phyloP scores from a whole-genome alignment of 306 rosid species.

The Quercus ilex region DNA sequence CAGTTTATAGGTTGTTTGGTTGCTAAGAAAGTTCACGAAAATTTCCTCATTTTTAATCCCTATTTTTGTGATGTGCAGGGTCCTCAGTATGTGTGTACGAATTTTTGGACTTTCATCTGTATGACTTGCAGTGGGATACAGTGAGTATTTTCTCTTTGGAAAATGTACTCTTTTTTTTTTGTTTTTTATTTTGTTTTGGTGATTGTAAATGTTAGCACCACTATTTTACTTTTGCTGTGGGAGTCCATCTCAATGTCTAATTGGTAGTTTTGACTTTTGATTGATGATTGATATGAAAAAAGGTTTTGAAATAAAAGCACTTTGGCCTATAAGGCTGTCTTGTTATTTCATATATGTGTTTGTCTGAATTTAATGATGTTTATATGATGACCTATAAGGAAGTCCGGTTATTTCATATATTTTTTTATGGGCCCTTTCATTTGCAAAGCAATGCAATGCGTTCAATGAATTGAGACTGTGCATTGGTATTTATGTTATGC shows the following conservation, averaged over 20 bases:
- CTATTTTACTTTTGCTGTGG: too few species aligned
- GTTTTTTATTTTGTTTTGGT: not conserved
- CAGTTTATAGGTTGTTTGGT: not conserved
- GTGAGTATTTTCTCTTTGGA: constrained; percentile 44
- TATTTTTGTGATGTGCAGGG: constrained; percentile 46
- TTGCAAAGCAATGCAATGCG: not conserved
- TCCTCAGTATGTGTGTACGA: constrained; percentile 81
- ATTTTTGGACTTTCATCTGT: constrained; percentile 74
- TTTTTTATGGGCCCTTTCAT: not conserved
- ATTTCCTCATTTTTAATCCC: not conserved
- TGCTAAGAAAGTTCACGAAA: too few species aligned
- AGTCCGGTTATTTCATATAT: not conserved
- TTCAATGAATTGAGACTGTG: not conserved
- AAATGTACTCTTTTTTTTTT: not conserved
- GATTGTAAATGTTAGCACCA: too few species aligned
- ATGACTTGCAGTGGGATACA: constrained; percentile 83
- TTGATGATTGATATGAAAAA: too few species aligned
- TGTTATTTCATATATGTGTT: not conserved
- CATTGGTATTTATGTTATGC: not conserved
- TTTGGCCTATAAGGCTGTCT: not conserved
- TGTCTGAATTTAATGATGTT: not conserved
- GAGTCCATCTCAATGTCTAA: too few species aligned
- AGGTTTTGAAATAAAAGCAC: too few species aligned
- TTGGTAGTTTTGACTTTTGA: too few species aligned
- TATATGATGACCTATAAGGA: not conserved